Conservation (phyloP, 169 alveolate species). For the Plasmodium vivax region DNA sequence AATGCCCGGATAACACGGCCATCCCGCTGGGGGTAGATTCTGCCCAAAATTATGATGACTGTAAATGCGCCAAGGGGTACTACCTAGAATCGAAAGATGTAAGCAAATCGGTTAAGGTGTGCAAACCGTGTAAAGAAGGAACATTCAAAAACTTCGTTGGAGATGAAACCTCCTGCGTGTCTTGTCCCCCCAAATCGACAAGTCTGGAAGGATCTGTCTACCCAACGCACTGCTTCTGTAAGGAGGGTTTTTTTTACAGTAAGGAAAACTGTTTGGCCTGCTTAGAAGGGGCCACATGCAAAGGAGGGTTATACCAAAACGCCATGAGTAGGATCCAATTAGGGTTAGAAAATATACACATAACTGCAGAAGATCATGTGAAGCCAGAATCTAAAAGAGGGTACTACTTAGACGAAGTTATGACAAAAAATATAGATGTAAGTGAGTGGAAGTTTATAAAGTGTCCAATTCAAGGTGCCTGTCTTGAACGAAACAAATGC, state of each 20-base stretch:
- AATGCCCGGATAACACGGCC: conserved; percentile 84
- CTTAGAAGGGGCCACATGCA: conserved; percentile 87
- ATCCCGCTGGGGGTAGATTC: conserved; percentile 88
- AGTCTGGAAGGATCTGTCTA: conserved; percentile 84
- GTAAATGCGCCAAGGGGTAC: conserved; percentile 88
- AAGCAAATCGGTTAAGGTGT: conserved; percentile 59
- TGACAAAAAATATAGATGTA: conserved; percentile 74
- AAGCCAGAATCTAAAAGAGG: conserved; percentile 86
- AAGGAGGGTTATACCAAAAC: conserved; percentile 81
- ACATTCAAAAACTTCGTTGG: conserved; percentile 86
- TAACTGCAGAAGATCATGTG: conserved; percentile 81
- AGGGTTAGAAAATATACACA: conserved; percentile 74
- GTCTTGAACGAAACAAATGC: conserved; percentile 84
- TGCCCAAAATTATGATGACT: conserved; percentile 82
- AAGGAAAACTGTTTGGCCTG: conserved; percentile 86
- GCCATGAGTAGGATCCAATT: conserved; percentile 30
- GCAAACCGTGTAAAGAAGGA: conserved; percentile 86
- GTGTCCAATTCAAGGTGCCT: conserved; percentile 87
- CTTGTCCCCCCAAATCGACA: conserved; percentile 86
- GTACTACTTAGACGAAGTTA: conserved; percentile 82
- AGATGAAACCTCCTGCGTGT: conserved; percentile 85
- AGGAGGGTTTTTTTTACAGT: conserved; percentile 83
- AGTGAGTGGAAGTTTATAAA: conserved; percentile 87
- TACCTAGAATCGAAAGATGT: conserved; percentile 72
- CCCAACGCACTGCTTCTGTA: conserved; percentile 88